A percentile compares a stretch with the other conserved stretches of the same genome.
phyloP scores from a whole-genome alignment of 1,139 yeast species.

The Suhomyces ambrosiae region DNA sequence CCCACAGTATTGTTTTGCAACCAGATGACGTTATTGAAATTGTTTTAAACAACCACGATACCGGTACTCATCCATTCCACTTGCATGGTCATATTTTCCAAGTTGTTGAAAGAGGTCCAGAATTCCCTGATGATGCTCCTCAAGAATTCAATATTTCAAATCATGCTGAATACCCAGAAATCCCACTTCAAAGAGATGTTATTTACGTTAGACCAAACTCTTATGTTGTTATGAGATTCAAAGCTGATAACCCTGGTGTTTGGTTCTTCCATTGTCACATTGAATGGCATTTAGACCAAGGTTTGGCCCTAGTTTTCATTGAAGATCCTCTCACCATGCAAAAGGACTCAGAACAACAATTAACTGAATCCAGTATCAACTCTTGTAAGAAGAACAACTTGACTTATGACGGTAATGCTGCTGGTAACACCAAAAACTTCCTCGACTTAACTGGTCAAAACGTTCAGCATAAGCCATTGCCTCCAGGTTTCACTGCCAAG shows the following conservation, averaged over 20 bases:
- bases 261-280: conserved; percentile 70
- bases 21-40: conserved; percentile 70
- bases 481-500: conserved; percentile 83
- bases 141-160: conserved; percentile 41
- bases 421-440: conserved; percentile 66
- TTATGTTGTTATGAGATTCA: conserved; percentile 60
- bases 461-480: conserved; percentile 63
- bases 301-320: conserved; percentile 52
- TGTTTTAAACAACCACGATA: conserved; percentile 68
- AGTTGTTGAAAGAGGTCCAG: conserved; percentile 42
- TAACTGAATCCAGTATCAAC: conserved; percentile 39
- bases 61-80: conserved; percentile 89
- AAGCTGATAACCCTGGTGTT: conserved; percentile 62
- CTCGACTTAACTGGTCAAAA: conserved; percentile 72
- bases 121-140: conserved; percentile 38
- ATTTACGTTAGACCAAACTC: conserved; percentile 67
- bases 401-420: conserved; percentile 72
- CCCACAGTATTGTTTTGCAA: conserved; percentile 70
- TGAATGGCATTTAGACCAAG: conserved; percentile 67
- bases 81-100: conserved; percentile 83
- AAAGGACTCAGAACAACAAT: conserved; percentile 42
- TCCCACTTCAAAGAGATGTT: conserved; percentile 74
- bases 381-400: conserved; percentile 22
- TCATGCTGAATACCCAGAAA: conserved; percentile 38
- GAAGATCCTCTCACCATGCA: conserved; percentile 65